Percentiles rank a stretch among this genome's conserved stretches.
Evolutionary conservation across 768 basidiomycete species (phyloP).

Genomic region (Psilocybe azurescens): DNA sequence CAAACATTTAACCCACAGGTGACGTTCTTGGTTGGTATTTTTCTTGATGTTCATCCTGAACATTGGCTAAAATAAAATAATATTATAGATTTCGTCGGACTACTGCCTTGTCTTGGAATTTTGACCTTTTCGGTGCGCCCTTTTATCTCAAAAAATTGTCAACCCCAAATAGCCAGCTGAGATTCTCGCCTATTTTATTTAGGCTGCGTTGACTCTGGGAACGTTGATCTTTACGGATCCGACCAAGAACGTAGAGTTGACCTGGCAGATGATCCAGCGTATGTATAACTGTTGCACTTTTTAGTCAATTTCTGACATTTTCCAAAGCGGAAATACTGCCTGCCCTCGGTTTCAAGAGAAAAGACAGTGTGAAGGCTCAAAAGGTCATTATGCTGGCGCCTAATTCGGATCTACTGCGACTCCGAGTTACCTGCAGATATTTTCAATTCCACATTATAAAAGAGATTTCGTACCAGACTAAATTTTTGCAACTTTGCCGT

Average conservation of each 20-base stretch:
- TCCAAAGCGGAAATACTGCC: neutral
- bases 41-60: neutral
- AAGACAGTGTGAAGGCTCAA: too few species aligned
- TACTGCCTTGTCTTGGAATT: conserved; percentile 26
- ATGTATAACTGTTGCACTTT: neutral
- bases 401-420: too few species aligned
- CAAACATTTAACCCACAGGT: neutral
- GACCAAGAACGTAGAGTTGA: conserved; percentile 14
- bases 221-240: conserved; percentile 24
- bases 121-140: conserved; percentile 22
- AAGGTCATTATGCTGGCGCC: too few species aligned
- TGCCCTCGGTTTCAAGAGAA: neutral
- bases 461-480: too few species aligned
- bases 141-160: neutral
- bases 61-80: neutral
- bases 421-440: too few species aligned
- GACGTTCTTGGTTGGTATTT: conserved; percentile 1
- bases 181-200: neutral
- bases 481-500: too few species aligned
- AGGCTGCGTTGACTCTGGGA: conserved; percentile 23
- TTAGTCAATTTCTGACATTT: neutral
- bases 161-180: neutral
- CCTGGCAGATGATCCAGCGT: conserved; percentile 20
- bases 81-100: conserved; percentile 24
- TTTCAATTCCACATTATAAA: too few species aligned